Base-by-base conservation (phyloP, 106 monocot species). In the Platanthera zijinensis region DNA sequence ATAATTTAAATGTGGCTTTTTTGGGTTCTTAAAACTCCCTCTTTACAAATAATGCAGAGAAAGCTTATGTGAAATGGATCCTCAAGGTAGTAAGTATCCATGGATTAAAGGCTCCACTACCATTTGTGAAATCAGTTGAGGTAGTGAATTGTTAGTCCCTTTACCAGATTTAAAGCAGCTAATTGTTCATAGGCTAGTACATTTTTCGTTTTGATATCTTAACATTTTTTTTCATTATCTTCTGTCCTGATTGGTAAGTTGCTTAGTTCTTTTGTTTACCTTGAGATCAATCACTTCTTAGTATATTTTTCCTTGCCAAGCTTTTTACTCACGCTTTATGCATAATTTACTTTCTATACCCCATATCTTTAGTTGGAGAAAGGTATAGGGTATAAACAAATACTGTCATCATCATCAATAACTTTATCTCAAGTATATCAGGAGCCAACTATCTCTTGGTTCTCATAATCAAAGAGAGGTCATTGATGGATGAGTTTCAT, bases 81-180 rank as follows among this genome's bases (percentile, higher is more conserved):
- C 85, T 96, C n/a, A 84, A 83, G 76, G 79, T 96, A 80, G 74
- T 72, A 69, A 96, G 95, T 79, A 50, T 84, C 66, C 96, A 92
- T 87, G 96, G 96, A 57, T 77, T 62, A 51, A 90, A 73, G 77
- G 89, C 90, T 78, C 86, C 87, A 5, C 54, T 96, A 75, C 84
- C 96, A 75, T 96, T 90, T 88, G 77, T 92, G 28, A 82, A 90
- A 59, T 96, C 92, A 45, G 81, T 96, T 63, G 88, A 92, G 96
- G 96, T 96, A 83, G 7, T 73, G 51, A 12, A 52, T 28, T 79
- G 48, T 4, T 50, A 18, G 25, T 66, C 51, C 51, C 13, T 19
- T 51, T 72, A 72, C 70, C 66, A 66, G 28, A 66, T 9, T 32
- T 66, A 66, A 32, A 32, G 32, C 32, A 32, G 32, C 32, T 32